Conservation (phyloP, 2,329 filamentous ascomycete genomes). For the Colletotrichum chlorophyti region DNA sequence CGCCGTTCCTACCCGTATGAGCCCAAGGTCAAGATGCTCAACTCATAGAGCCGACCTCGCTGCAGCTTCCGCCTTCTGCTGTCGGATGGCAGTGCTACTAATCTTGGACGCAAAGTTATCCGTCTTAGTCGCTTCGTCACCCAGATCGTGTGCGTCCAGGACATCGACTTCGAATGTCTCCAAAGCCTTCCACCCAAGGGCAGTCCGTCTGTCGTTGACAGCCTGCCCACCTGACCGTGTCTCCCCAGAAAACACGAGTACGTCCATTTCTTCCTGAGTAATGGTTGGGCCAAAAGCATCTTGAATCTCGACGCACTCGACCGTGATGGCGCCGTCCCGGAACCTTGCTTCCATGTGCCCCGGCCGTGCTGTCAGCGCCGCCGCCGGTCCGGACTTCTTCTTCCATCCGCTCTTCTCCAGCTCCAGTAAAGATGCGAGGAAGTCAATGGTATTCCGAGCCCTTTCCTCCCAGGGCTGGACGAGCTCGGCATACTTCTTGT, state of each 20-base stretch:
- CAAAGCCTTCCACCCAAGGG: conserved; percentile 77
- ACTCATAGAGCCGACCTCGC: conserved; percentile 5
- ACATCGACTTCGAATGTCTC: conserved; percentile 91
- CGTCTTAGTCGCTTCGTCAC: conserved; percentile 47
- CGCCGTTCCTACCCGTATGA: too few species aligned
- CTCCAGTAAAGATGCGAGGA: conserved; percentile 70
- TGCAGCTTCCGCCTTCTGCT: conserved; percentile 45
- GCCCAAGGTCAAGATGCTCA: conserved; percentile 7
- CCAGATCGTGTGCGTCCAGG: conserved; percentile 69
- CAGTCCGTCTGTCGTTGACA: conserved; percentile 82
- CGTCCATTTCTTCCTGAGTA: conserved; percentile 78
- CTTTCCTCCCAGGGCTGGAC: conserved; percentile 83
- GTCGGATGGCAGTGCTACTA: conserved; percentile 85
- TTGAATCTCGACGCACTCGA: conserved; percentile 85
- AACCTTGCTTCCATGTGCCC: conserved; percentile 60
- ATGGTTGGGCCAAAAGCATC: conserved; percentile 93
- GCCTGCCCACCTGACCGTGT: conserved; percentile 83
- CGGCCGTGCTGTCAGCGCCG: conserved; percentile 35
- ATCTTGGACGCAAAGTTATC: conserved; percentile 82
- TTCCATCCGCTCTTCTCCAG: conserved; percentile 51
- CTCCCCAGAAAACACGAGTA: conserved; percentile 86
- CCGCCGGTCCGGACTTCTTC: conserved; percentile 44
- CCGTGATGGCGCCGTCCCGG: conserved; percentile 63
- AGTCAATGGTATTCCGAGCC: conserved; percentile 72
- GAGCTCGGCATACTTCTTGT: conserved; percentile 85